Conservation (phyloP, 1,284 basidiomycete species). For the Pholiota adiposa region DNA sequence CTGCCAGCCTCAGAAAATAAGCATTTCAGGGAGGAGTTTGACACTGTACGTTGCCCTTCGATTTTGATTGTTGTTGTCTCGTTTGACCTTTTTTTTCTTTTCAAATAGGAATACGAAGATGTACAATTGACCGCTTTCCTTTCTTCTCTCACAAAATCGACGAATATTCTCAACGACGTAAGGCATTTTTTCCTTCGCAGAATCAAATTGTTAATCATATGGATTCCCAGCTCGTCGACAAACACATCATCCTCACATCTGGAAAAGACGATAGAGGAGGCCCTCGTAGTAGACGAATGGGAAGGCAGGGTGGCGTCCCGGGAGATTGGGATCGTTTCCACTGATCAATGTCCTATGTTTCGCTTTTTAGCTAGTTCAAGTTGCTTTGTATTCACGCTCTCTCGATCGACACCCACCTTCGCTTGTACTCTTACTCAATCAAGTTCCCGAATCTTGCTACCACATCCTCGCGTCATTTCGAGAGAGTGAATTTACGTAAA, state of each 20-base stretch:
- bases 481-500: too few species aligned
- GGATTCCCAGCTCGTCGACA: slow-evolving; percentile 80
- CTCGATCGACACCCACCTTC: neutral
- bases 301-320: slow-evolving; percentile 42
- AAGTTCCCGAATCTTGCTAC: neutral
- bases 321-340: slow-evolving; percentile 56
- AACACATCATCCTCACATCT: slow-evolving; percentile 59
- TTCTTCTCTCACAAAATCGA: slow-evolving; percentile 85
- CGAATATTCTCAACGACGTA: slow-evolving; percentile 89
- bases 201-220: too few species aligned
- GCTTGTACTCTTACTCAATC: slow-evolving; percentile 1
- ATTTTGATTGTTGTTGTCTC: too few species aligned
- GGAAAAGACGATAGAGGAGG: slow-evolving; percentile 50
- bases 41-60: slow-evolving; percentile 79
- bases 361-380: neutral
- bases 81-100: too few species aligned
- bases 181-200: slow-evolving; percentile 33
- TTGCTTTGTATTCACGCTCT: slow-evolving; percentile 2
- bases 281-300: slow-evolving; percentile 53
- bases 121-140: slow-evolving; percentile 92
- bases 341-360: slow-evolving; percentile 23
- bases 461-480: too few species aligned
- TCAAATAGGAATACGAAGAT: slow-evolving; percentile 88
- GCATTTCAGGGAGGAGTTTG: slow-evolving; percentile 83
- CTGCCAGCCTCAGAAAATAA: slow-evolving; percentile 84